A percentile compares a stretch with the other conserved stretches of the same genome.
These are phyloP conservation scores for Leucocoprinus birnbaumii DNA, from an alignment of 768 basidiomycete genomes.

Conservation along the genomic window DNA sequence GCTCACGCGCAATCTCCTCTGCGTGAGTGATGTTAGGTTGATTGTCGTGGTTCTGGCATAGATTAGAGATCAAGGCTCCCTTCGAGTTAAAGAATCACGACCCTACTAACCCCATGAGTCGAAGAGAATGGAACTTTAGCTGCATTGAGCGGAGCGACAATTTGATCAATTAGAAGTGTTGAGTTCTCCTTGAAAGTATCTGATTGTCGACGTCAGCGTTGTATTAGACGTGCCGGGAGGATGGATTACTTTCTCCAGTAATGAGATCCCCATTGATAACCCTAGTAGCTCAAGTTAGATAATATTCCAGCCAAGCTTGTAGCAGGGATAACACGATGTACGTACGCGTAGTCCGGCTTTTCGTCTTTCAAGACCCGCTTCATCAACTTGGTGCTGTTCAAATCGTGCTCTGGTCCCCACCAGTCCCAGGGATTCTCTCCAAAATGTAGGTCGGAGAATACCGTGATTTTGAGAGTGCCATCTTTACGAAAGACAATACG, in stretches of 20 bases:
- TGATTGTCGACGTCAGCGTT: slow-evolving; percentile 17
- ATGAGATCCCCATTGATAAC: slow-evolving; percentile 74
- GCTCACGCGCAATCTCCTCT: too few relatives aligned
- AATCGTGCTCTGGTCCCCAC: slow-evolving; percentile 68
- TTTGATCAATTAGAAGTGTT: slow-evolving; percentile 61
- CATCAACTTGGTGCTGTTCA: slow-evolving; percentile 60
- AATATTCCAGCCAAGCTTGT: too few relatives aligned
- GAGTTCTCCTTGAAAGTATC: slow-evolving; percentile 69
- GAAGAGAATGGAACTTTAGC: slow-evolving; percentile 63
- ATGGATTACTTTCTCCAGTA: slow-evolving; percentile 68
- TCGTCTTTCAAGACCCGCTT: slow-evolving; percentile 51
- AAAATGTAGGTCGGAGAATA: slow-evolving; percentile 75
- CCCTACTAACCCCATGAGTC: slow-evolving; percentile 67
- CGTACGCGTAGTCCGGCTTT: slow-evolving; percentile 68
- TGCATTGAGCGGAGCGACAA: slow-evolving; percentile 57
- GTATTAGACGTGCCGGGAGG: not conserved
- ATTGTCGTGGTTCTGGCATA: slow-evolving; percentile 67
- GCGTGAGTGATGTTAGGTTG: slow-evolving; percentile 73
- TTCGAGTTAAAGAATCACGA: slow-evolving; percentile 19
- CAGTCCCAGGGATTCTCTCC: slow-evolving; percentile 72
- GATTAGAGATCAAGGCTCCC: not conserved
- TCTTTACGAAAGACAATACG: too few relatives aligned
- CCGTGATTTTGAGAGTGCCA: slow-evolving; percentile 71
- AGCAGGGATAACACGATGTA: slow-evolving; percentile 1
- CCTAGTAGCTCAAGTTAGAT: too few relatives aligned